Conservation (phyloP, 306 rosid genomes). For the Astragalus glycyphyllos region DNA sequence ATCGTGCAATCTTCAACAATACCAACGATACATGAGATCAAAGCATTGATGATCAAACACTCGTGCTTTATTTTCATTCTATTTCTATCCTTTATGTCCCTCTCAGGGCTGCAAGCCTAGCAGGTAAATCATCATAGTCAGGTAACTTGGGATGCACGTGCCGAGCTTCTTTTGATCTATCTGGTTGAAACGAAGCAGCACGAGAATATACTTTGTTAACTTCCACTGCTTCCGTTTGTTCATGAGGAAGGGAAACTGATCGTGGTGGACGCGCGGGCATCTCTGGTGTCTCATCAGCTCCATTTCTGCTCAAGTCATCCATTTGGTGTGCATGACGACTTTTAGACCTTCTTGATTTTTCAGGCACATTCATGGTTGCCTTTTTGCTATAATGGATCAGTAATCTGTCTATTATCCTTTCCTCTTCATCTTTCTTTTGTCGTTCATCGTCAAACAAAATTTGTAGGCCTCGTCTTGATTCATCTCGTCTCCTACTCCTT, state of each 20-base stretch:
- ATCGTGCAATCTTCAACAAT: conserved; percentile 20
- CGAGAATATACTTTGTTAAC: conserved; percentile 69
- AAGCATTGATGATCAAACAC: conserved; percentile 36
- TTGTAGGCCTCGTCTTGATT: conserved; percentile 71
- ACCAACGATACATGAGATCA: conserved; percentile 32
- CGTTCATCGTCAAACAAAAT: conserved; percentile 76
- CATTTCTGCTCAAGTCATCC: conserved; percentile 49
- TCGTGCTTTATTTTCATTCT: conserved; percentile 25
- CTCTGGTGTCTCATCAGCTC: conserved; percentile 50
- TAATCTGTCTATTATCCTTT: conserved; percentile 81
- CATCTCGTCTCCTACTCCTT: conserved; percentile 77
- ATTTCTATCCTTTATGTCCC: conserved; percentile 56
- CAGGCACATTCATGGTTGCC: conserved; percentile 60
- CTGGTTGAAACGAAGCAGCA: conserved; percentile 85
- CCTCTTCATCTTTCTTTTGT: conserved; percentile 71
- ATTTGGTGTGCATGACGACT: conserved; percentile 60
- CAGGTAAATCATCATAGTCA: conserved; percentile 85
- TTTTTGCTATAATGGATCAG: conserved; percentile 88
- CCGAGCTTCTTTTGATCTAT: conserved; percentile 61
- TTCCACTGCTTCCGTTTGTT: conserved; percentile 55
- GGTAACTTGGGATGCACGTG: conserved; percentile 99
- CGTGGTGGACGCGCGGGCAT: conserved; percentile 52
- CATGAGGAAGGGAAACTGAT: conserved; percentile 77
- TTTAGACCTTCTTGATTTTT: conserved; percentile 64
- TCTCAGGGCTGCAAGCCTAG: conserved; percentile 81